These are phyloP conservation scores for Paramecium sexaurelia DNA, from an alignment of 73 alveolate species.

Conservation along the genomic window DNA sequence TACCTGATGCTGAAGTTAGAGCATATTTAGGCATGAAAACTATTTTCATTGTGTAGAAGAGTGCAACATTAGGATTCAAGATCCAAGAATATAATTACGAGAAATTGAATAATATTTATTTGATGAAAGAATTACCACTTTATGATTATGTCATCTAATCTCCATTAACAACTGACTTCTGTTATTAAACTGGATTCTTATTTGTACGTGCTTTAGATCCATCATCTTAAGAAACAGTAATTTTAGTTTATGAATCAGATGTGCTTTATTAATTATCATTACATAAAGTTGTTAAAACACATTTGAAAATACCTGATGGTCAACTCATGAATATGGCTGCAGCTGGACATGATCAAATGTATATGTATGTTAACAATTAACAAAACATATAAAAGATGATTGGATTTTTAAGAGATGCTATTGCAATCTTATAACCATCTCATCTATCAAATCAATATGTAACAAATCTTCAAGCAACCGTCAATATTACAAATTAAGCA, in stretches of 20 bases:
- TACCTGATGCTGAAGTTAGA: slow-evolving; percentile 2
- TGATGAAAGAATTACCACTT: not conserved
- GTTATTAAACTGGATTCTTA: slow-evolving; percentile 24
- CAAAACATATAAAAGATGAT: not conserved
- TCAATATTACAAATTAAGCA: not conserved
- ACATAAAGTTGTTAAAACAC: slow-evolving; percentile 8
- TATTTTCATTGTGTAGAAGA: not conserved
- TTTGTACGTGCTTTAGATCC: slow-evolving; percentile 52
- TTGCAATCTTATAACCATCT: not conserved
- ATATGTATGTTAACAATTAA: slow-evolving; percentile 29
- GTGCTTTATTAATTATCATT: not conserved
- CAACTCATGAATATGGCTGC: not conserved
- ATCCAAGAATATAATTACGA: slow-evolving; percentile 16
- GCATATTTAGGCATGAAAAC: not conserved
- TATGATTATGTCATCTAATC: not conserved
- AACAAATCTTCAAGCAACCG: not conserved
- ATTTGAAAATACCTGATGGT: not conserved
- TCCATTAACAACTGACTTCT: slow-evolving; percentile 26
- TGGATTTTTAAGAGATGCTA: not conserved
- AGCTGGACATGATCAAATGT: slow-evolving; percentile 31
- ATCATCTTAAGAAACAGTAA: slow-evolving; percentile 3
- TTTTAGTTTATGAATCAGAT: slow-evolving; percentile 18
- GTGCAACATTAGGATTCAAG: not conserved
- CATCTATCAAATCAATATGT: not conserved
- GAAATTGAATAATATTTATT: not conserved